Percentiles rank a stretch among this genome's conserved stretches.
These are phyloP conservation scores for Stagonosporopsis cucurbitacearum DNA, from an alignment of 2,329 filamentous ascomycete genomes.

Conservation along the genomic window DNA sequence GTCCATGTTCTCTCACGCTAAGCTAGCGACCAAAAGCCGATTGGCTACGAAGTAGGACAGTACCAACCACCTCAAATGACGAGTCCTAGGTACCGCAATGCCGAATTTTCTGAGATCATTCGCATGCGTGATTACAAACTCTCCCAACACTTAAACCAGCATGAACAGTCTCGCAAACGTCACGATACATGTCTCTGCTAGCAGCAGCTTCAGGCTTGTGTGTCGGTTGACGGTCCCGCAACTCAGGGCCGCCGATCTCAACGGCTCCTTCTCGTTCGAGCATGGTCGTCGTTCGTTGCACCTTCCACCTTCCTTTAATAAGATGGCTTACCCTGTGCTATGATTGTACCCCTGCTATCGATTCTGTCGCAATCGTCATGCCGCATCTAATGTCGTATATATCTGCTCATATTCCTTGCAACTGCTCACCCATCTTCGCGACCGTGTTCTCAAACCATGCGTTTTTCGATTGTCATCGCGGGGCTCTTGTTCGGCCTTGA, in stretches of 20 bases:
- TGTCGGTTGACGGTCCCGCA: constrained; percentile 19
- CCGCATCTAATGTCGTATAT: constrained; percentile 10
- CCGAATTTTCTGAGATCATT: background rate
- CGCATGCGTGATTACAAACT: background rate
- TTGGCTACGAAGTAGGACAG: background rate
- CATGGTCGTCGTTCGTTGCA: constrained; percentile 25
- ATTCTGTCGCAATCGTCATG: constrained; percentile 24
- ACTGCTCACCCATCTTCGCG: constrained; percentile 10
- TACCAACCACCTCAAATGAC: constrained; percentile 1
- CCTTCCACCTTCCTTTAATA: constrained; percentile 40
- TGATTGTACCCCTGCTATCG: constrained; percentile 23
- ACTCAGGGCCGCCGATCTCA: constrained; percentile 24
- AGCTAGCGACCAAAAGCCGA: constrained; percentile 2
- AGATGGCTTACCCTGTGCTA: constrained; percentile 19
- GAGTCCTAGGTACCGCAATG: background rate
- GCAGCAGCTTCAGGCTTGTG: background rate
- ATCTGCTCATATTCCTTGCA: constrained; percentile 2
- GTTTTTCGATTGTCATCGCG: constrained; percentile 30
- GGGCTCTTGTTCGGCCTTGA: constrained; percentile 36
- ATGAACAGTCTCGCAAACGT: background rate
- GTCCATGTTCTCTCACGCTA: background rate
- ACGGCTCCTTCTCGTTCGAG: constrained; percentile 37
- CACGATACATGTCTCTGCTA: background rate
- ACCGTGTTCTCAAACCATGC: constrained; percentile 29
- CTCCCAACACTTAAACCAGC: background rate